Evolutionary conservation across 2,329 filamentous ascomycete species (phyloP).

Genomic region (Xylariomycetidae sp.): DNA sequence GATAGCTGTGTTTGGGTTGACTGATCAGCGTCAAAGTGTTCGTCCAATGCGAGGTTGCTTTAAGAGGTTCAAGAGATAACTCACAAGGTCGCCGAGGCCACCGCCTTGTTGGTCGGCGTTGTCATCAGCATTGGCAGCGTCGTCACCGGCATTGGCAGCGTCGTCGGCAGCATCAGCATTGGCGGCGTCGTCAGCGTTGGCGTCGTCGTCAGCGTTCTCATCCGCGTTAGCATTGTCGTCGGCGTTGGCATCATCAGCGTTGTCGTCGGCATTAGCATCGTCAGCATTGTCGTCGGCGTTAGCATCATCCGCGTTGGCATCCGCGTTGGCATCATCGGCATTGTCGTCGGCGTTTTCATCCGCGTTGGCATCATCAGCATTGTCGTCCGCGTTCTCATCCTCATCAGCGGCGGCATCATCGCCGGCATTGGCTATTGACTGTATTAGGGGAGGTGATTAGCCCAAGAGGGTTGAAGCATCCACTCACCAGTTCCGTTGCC

Average conservation of each 20-base stretch:
- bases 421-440: no score
- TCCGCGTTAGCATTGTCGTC: constrained; percentile 6
- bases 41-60: no score
- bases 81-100: constrained; percentile 25
- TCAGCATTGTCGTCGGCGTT: constrained; percentile 5
- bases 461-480: no score
- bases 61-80: no score
- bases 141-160: neutral
- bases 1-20: no score
- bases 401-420: neutral
- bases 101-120: constrained; percentile 2
- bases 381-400: no score
- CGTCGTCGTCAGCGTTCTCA: neutral
- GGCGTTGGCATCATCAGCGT: constrained; percentile 5
- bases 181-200: constrained; percentile 1
- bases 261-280: constrained; percentile 11
- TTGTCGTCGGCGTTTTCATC: constrained; percentile 5
- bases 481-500: neutral
- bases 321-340: no score
- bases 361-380: neutral
- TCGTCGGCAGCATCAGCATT: constrained; percentile 4
- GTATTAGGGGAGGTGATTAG: no score
- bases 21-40: no score
- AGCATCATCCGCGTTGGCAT: neutral
- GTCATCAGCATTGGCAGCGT: constrained; percentile 1